Percentiles rank a stretch among this genome's conserved stretches.
Evolutionary conservation across 345 rosid genomes (phyloP).

Genomic region (Rhodamnia rubescens): DNA sequence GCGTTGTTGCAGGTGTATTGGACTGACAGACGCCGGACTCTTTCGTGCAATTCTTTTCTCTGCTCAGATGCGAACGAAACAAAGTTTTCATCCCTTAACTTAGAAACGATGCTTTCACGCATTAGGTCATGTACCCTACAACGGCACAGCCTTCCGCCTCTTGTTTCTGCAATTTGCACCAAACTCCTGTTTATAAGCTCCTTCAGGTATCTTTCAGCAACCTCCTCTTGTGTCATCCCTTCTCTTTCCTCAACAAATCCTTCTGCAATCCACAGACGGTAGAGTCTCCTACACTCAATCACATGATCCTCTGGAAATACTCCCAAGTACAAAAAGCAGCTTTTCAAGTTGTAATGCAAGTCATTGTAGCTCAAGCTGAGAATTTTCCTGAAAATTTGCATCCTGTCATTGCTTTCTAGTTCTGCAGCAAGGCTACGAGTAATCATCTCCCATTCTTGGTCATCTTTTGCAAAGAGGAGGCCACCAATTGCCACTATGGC

Average conservation of each 20-base stretch:
- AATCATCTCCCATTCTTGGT: too few species aligned
- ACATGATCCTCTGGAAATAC: neutral
- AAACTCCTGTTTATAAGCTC: neutral
- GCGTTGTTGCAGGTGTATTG: neutral
- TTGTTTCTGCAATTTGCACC: neutral
- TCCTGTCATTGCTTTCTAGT: neutral
- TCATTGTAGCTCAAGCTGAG: neutral
- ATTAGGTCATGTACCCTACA: neutral
- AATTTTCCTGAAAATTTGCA: neutral
- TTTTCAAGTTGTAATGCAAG: neutral
- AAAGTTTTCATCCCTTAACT: neutral
- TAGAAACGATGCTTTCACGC: neutral
- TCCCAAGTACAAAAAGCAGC: neutral
- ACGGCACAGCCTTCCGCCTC: fast-evolving
- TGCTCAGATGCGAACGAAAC: neutral
- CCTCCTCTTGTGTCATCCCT: neutral
- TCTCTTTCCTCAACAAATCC: neutral
- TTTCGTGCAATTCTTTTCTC: neutral
- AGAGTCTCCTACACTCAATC: neutral
- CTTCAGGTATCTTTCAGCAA: neutral
- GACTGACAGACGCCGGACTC: neutral
- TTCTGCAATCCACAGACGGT: neutral
- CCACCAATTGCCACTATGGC: too few species aligned
- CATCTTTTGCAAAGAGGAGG: too few species aligned
- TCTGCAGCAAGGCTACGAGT: neutral